phyloP scores from a whole-genome alignment of 352 stramenopile species.

The Globisporangium canariense region DNA sequence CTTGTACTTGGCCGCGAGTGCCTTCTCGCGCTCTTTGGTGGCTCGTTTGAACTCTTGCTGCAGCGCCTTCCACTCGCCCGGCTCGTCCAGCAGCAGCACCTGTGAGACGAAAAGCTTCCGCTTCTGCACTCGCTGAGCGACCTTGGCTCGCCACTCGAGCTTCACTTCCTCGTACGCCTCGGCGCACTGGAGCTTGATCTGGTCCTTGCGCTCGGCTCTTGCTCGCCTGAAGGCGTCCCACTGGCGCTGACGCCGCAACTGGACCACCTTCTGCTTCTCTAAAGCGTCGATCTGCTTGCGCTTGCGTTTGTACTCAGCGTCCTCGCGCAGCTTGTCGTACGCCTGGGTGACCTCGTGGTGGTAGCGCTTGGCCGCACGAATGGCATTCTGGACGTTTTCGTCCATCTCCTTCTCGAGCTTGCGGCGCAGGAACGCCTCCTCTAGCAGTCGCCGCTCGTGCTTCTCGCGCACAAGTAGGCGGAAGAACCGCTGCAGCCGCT shows the following conservation, averaged over 20 bases:
- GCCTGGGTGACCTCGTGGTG: constrained; percentile 41
- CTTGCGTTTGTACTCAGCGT: constrained; percentile 35
- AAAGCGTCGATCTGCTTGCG: constrained; percentile 46
- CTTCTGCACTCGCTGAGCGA: constrained; percentile 26
- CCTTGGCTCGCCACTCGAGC: constrained; percentile 36
- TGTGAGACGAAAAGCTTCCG: constrained; percentile 37
- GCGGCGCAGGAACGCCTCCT: constrained; percentile 27
- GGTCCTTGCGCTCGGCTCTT: constrained; percentile 34
- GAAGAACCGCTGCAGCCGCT: constrained; percentile 46
- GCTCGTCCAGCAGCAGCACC: constrained; percentile 47
- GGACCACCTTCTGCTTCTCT: constrained; percentile 64
- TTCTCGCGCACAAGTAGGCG: constrained; percentile 25
- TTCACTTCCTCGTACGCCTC: constrained; percentile 38
- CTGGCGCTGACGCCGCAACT: constrained; percentile 44
- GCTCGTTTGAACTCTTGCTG: constrained; percentile 35
- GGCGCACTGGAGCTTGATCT: constrained; percentile 33
- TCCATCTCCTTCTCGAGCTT: constrained; percentile 48
- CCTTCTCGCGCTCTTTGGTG: constrained; percentile 34
- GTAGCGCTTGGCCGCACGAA: constrained; percentile 27
- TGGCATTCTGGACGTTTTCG: constrained; percentile 29
- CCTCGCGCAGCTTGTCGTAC: constrained; percentile 53
- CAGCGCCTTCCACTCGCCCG: constrained; percentile 44
- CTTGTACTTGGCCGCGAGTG: constrained; percentile 44
- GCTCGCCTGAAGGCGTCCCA: constrained; percentile 56
- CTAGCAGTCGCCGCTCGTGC: constrained; percentile 11